Conservation (phyloP, 805 yeast genomes). For the Starmerella ratchasimensis region DNA sequence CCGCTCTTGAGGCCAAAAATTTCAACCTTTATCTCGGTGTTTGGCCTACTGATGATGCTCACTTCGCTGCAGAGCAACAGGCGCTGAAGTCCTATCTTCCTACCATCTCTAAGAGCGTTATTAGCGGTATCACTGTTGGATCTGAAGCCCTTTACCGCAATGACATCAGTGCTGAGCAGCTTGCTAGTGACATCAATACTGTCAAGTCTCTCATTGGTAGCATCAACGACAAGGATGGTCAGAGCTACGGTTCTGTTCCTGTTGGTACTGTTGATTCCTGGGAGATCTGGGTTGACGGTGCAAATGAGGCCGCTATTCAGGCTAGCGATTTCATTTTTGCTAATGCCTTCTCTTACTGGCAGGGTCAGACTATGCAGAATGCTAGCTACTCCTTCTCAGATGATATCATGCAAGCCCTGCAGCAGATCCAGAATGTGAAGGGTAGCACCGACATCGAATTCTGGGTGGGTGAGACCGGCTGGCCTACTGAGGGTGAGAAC, state of each 20-base stretch:
- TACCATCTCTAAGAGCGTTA: conserved; percentile 41
- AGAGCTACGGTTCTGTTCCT: conserved; percentile 52
- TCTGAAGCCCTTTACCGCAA: conserved; percentile 91
- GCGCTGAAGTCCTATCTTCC: conserved; percentile 68
- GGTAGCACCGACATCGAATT: conserved; percentile 75
- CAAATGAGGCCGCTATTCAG: conserved; percentile 51
- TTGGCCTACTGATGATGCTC: conserved; percentile 85
- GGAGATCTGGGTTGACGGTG: conserved; percentile 79
- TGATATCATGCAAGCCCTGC: conserved; percentile 95
- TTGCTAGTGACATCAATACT: conserved; percentile 53
- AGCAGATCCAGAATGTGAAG: conserved; percentile 70
- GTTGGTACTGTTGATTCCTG: conserved; percentile 96
- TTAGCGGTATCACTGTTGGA: conserved; percentile 76
- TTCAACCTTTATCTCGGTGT: conserved; percentile 71
- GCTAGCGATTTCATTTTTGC: conserved; percentile 81
- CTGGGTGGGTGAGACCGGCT: conserved; percentile 97
- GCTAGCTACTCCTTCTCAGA: conserved; percentile 87
- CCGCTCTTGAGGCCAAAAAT: conserved; percentile 68
- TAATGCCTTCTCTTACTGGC: conserved; percentile 98
- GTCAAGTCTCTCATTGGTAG: conserved; percentile 45
- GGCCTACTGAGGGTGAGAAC: conserved; percentile 80
- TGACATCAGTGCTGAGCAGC: conserved; percentile 61
- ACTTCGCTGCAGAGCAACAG: conserved; percentile 56
- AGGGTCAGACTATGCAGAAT: conserved; percentile 76
- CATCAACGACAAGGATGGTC: conserved; percentile 68